Base-by-base conservation (phyloP, 208 protist species). In the Leishmania arabica region DNA sequence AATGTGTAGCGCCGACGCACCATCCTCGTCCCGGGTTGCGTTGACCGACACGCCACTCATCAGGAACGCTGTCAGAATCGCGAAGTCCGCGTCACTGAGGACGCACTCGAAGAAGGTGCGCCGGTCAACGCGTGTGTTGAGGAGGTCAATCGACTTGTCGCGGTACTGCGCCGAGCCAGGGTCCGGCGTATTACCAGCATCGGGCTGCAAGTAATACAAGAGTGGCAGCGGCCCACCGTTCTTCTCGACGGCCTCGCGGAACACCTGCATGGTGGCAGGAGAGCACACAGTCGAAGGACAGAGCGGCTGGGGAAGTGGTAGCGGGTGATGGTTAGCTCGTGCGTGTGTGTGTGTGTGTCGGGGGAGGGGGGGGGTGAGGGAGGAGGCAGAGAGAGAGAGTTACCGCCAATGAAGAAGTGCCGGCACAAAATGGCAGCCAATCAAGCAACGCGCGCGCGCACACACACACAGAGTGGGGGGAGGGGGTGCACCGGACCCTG, bases 1-100 rank as follows among this genome's bases (percentile, higher is more conserved):
- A 60, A 94, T 72, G 81, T 96, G 93, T 42, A 96, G 85, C 15
- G 91, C 84, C 0, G 90, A 92, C 17, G 89, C 89, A 7, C 91
- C 89, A 73, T 88, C 89, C 49, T 86, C 83, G 11, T 45, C 85
- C 2, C 92, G 84, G 70, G 77, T 54, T 19, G 84, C 84, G 62
- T 92, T 89, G 21, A 90, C 76, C 11, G 84, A 60, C 54, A 91
- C 85, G 5, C 93, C 93, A 37, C 89, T 89, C 11, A 95, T 69
- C 42, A 97, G 54, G 60, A 95, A 93, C 2, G 90, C 82, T 15
- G 40, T 81, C 31, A 96, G 75, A 15, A 87, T 53, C 0, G 86
- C 65, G 34, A 93, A 94, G 69, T 91, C 54, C 4, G 76, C 75
- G 62, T 92, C 86, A 37, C 86, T 34, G 27, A 89, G 45, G 0